Percentiles rank a stretch among this genome's conserved stretches.
These are phyloP conservation scores for Amaranthus palmeri DNA, from an alignment of 148 eudicot species.

Conservation along the genomic window DNA sequence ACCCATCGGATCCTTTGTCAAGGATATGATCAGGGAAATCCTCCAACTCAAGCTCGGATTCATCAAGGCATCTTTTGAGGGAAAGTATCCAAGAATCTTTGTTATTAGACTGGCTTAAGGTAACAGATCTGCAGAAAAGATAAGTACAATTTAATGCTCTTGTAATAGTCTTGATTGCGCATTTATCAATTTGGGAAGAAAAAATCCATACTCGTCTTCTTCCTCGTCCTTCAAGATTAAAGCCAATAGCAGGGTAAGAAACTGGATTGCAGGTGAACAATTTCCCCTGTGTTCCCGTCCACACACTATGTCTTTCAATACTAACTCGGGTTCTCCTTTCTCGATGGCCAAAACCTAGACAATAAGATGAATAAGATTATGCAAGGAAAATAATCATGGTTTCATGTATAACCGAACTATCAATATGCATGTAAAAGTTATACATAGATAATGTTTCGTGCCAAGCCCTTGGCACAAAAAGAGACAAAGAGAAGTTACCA, in stretches of 20 bases:
- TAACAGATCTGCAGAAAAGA: constrained; percentile 30
- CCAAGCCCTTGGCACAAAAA: neutral
- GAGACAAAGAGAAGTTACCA: neutral
- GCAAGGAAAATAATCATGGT: neutral
- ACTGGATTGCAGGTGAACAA: constrained; percentile 46
- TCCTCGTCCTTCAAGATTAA: constrained; percentile 43
- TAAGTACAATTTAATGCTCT: constrained; percentile 7
- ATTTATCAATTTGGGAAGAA: neutral
- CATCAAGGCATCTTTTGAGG: constrained; percentile 42
- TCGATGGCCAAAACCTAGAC: constrained; percentile 54
- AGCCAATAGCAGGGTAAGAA: constrained; percentile 55
- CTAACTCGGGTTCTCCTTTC: constrained; percentile 59
- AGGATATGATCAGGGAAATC: constrained; percentile 41
- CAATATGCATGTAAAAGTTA: no score
- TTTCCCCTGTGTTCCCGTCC: constrained; percentile 55
- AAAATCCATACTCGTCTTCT: constrained; percentile 24
- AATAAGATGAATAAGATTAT: neutral
- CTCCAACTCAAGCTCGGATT: constrained; percentile 34
- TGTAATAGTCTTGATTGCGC: neutral
- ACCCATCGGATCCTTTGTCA: constrained; percentile 45
- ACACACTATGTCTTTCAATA: constrained; percentile 54
- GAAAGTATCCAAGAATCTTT: constrained; percentile 47
- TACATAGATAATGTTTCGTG: neutral
- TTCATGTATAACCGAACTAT: neutral
- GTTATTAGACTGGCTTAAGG: constrained; percentile 32